Evolutionary conservation across 805 yeast genomes (phyloP), one percentile per base, ranked within the genome.

Genomic region (Trichomonascus vanleenenianus): DNA sequence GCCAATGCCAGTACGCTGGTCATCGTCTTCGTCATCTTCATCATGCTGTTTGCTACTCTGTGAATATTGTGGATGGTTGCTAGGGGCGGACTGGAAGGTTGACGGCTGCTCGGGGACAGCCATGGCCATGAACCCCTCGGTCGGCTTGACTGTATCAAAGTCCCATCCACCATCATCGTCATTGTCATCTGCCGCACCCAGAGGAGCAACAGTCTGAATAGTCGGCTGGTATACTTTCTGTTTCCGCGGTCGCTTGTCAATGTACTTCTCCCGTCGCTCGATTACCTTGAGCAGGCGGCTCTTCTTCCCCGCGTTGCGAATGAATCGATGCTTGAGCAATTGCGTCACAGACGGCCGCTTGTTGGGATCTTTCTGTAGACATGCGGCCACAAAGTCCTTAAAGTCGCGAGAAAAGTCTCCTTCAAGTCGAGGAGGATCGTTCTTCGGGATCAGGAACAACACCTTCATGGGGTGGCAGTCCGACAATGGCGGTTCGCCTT

Each of bases 291-390:
- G 48, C n/a, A 75, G 52, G 11, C 57, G 56, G 2, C 64, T 51
- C 46, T 60, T 66, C 30, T 63, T 61, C 7, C 72, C 68, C 10
- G 73, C 70, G 30, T 60, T 58, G 30, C 68, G 59, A 14, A 83
- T 63, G 54, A 83, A 91, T 43, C 72, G 72, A 58, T 85, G 94
- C 47, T 71, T 75, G 43, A 86, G 62, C 19, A 91, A 68, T 19
- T 66, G 71, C 20, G 66, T 65, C 0, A 95, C 86, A 12, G 73
- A 71, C 0, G 91, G 84, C 48, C 98, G 69, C 39, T 70, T 65
- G 11, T 61, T 61, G 22, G 94, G 89, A 50, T 81, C 79, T 61
- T 79, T 85, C 34, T 78, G 76, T 44, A 93, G 70, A 63, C 97
- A 91, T 44, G 63, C 63, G 20, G 64, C 61, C 18, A 87, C 78